Base-by-base conservation (phyloP, 2,329 filamentous ascomycete genomes). In the Sphaerulina musiva region DNA sequence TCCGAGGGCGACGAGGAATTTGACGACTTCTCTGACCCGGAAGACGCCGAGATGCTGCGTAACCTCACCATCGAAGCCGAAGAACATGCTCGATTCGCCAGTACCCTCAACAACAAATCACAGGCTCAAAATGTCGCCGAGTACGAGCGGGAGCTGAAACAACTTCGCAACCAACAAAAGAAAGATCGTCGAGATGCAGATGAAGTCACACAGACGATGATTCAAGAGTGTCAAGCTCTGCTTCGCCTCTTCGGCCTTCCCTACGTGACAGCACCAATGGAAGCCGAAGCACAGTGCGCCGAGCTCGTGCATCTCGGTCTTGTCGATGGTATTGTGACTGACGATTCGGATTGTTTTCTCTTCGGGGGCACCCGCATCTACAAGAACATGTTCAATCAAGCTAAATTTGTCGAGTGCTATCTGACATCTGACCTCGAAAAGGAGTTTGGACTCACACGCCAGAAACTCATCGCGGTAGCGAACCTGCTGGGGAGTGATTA, bases 311-410 rank as follows among this genome's bases (percentile, higher is more conserved):
- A 74, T 0, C 76, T 97, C 0, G 89, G 89, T 0, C 81, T 97
- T 0, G 95, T 98, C 7, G 95, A 98, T 68, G 93, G 95, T 10
- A 95, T 98, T 58, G 91, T 98, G 31, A 98, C 95, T 0, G 93
- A 98, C 66, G 93, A 98, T 69, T 95, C 87, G 2, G 93, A 98
- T 75, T 95, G 86, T 0, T 98, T 98, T 66, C 80, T 98, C 0
- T 98, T 98, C 70, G 95, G 93, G 14, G 95, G 93, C 38, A 98
- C 90, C 0, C 80, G 92, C 14, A 87, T 98, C 20, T 98, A 98
- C 78, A 98, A 98, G 72, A 98, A 98, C 75, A 95, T 98, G 90
- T 98, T 98, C 78, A 98, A 96, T 72, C 86, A 89, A 64, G 93
- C 93, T 70, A 98, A 98, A 69, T 95, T 89, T 64, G 93, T 98